These are phyloP conservation scores for Talaromyces atroroseus DNA, from an alignment of 2,329 filamentous ascomycete genomes.

Conservation along the genomic window DNA sequence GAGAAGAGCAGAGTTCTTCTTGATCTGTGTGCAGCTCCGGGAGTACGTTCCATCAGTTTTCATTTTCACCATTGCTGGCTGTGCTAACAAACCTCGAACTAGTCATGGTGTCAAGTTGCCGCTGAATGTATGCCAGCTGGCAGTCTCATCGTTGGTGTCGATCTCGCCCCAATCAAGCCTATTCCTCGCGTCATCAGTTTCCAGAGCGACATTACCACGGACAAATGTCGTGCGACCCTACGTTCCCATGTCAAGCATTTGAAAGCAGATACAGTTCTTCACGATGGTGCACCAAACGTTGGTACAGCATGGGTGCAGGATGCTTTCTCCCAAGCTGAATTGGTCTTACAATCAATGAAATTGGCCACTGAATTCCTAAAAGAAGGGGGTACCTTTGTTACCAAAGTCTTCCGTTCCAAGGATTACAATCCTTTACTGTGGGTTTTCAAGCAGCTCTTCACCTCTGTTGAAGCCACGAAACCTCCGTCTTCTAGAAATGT, in stretches of 20 bases:
- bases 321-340: constrained; percentile 93
- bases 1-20: constrained; percentile 94
- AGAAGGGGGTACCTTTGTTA: constrained; percentile 88
- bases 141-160: constrained; percentile 88
- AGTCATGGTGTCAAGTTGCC: constrained; percentile 95
- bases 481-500: constrained; percentile 93
- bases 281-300: constrained; percentile 96
- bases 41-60: constrained; percentile 52
- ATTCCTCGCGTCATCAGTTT: constrained; percentile 93
- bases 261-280: constrained; percentile 92
- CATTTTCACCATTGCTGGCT: neutral
- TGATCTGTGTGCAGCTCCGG: constrained; percentile 95
- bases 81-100: constrained; percentile 19
- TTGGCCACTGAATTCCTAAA: constrained; percentile 88
- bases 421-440: constrained; percentile 94
- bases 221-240: constrained; percentile 89
- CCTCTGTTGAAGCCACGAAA: constrained; percentile 93
- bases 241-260: constrained; percentile 86
- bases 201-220: constrained; percentile 95
- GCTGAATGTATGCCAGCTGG: constrained; percentile 89
- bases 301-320: constrained; percentile 98
- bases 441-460: constrained; percentile 96
- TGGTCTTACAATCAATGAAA: constrained; percentile 85
- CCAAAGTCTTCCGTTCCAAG: constrained; percentile 94
- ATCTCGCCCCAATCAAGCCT: constrained; percentile 89